phyloP scores from a whole-genome alignment of 2,329 filamentous ascomycete genomes.

The Apiospora phragmitis region DNA sequence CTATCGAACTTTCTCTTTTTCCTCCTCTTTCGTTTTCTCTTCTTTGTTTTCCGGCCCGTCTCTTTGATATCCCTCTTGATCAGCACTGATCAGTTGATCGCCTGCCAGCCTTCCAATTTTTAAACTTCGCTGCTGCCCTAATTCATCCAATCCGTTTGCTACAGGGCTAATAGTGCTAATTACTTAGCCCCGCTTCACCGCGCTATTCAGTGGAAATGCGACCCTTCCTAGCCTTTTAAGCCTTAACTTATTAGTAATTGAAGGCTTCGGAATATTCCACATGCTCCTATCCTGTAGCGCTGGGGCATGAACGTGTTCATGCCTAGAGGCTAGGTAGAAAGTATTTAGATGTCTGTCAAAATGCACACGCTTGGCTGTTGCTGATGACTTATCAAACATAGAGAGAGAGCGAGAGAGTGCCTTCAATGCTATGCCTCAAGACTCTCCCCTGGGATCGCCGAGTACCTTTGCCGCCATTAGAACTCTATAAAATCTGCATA shows the following conservation, averaged over 20 bases:
- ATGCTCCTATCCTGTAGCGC: background rate
- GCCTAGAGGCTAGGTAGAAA: background rate
- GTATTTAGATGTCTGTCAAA: background rate
- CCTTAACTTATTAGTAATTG: slow-evolving; percentile 4
- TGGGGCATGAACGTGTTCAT: background rate
- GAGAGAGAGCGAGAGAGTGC: background rate
- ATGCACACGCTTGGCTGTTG: background rate
- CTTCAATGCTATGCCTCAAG: background rate
- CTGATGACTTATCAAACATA: slow-evolving; percentile 4
- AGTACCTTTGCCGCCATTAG: background rate
- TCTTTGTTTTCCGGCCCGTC: background rate
- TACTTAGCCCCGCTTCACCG: background rate
- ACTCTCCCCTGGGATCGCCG: background rate
- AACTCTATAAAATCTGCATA: background rate
- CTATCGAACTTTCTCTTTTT: background rate
- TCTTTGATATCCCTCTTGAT: background rate
- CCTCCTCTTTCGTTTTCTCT: background rate
- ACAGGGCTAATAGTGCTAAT: background rate
- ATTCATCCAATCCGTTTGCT: background rate
- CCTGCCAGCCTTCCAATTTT: background rate
- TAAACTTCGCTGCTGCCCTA: background rate
- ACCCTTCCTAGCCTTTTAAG: background rate
- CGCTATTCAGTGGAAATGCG: background rate
- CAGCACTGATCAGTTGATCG: background rate
- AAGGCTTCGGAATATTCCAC: background rate